Percentiles rank a stretch among this genome's conserved stretches.
Evolutionary conservation across 306 rosid species (phyloP).

Genomic region (Quercus alba): DNA sequence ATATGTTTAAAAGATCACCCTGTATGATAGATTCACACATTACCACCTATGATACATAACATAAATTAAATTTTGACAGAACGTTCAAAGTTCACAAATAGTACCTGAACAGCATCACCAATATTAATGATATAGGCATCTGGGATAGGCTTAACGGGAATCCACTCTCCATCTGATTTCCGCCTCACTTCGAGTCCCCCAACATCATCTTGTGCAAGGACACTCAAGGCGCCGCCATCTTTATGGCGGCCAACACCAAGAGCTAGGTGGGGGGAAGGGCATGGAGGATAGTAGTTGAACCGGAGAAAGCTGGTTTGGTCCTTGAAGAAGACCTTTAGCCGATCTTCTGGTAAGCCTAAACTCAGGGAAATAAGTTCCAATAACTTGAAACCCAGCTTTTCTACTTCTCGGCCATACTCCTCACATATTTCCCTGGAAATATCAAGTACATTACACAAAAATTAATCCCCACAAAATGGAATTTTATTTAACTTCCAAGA

Average conservation of each 20-base stretch:
- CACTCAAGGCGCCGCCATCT: slow-evolving; percentile 65
- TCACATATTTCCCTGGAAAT: slow-evolving; percentile 22
- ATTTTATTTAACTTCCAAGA: no score
- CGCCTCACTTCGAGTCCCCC: slow-evolving; percentile 66
- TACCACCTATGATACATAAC: no score
- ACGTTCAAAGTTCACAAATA: background rate
- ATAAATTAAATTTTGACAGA: background rate
- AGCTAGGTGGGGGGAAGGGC: slow-evolving; percentile 66
- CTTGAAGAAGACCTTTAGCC: slow-evolving; percentile 41
- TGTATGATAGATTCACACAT: no score
- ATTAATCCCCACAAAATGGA: no score
- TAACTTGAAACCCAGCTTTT: slow-evolving; percentile 56
- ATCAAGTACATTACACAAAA: background rate
- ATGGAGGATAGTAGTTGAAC: slow-evolving; percentile 71
- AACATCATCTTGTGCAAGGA: slow-evolving; percentile 75
- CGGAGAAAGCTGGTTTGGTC: slow-evolving; percentile 56
- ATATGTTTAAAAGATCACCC: no score
- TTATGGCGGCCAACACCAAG: slow-evolving; percentile 91
- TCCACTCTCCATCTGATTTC: slow-evolving; percentile 69
- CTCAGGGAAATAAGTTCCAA: slow-evolving; percentile 57
- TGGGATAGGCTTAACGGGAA: slow-evolving; percentile 52
- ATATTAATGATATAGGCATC: slow-evolving; percentile 68
- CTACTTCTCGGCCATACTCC: slow-evolving; percentile 58
- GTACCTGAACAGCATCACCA: slow-evolving; percentile 76
- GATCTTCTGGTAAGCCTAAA: slow-evolving; percentile 46